phyloP scores from a whole-genome alignment of 2,329 filamentous ascomycete species.

The Cylindrodendrum hubeiense region DNA sequence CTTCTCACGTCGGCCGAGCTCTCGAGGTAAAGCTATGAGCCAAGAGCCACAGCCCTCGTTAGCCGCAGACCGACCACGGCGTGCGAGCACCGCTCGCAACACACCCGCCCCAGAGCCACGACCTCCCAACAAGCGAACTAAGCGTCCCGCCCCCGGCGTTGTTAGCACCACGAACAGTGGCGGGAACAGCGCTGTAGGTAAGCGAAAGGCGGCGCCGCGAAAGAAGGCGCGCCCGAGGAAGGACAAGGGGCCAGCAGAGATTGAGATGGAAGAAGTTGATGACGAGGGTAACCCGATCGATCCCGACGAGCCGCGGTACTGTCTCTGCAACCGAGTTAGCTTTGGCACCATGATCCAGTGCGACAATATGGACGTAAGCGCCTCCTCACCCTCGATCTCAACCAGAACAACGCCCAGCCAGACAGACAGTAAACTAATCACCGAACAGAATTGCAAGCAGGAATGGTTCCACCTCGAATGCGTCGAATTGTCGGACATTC shows the following conservation, averaged over 20 bases:
- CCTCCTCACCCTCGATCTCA: conserved; percentile 22
- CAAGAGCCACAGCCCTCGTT: conserved; percentile 63
- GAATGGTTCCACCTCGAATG: conserved; percentile 91
- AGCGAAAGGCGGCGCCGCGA: conserved; percentile 76
- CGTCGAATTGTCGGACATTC: conserved; percentile 76
- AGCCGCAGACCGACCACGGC: conserved; percentile 65
- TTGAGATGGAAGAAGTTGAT: conserved; percentile 70
- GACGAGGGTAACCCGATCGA: conserved; percentile 79
- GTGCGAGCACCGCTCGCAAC: conserved; percentile 68
- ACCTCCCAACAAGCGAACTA: conserved; percentile 70
- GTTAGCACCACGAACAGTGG: conserved; percentile 73
- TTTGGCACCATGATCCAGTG: conserved; percentile 88
- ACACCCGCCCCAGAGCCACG: conserved; percentile 66
- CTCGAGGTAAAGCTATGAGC: conserved; percentile 65
- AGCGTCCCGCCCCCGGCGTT: conserved; percentile 78
- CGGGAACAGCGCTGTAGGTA: conserved; percentile 76
- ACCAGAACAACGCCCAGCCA: conserved; percentile 16
- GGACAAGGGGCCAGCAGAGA: conserved; percentile 58
- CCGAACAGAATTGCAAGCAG: conserved; percentile 74
- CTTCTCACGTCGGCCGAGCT: conserved; percentile 59
- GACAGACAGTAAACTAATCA: conserved; percentile 32
- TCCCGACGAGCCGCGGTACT: conserved; percentile 81
- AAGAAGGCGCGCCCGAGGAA: conserved; percentile 70
- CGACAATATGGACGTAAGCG: conserved; percentile 80
- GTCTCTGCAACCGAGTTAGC: conserved; percentile 82